Evolutionary conservation across 1,139 yeast species (phyloP).

Genomic region (Hanseniaspora sp.): DNA sequence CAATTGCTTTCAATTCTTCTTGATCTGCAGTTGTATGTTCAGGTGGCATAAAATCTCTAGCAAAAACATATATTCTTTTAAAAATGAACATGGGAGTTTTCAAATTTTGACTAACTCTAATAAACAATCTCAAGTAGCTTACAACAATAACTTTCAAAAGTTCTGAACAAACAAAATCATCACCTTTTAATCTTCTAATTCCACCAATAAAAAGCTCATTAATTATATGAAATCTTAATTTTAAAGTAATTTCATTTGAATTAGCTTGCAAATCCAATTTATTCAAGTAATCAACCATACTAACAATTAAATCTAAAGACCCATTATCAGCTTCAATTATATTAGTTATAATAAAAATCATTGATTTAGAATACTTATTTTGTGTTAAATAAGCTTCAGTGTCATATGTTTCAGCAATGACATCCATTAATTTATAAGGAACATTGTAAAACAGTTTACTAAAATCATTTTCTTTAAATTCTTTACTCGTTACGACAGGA

Average conservation of each 20-base stretch:
- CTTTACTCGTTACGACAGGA: background rate
- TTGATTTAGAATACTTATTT: background rate
- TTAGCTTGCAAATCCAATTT: background rate
- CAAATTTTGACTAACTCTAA: conserved; percentile 32
- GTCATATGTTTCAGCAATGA: background rate
- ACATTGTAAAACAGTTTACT: background rate
- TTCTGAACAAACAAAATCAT: conserved; percentile 35
- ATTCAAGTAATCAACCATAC: conserved; percentile 13
- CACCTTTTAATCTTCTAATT: background rate
- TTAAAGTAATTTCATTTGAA: background rate
- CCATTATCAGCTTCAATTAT: conserved; percentile 4
- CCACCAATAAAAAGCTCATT: conserved; percentile 1
- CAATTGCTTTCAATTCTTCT: conserved; percentile 33
- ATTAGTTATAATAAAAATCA: conserved; percentile 1
- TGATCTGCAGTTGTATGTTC: conserved; percentile 42
- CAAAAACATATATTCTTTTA: conserved; percentile 53
- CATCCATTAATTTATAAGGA: background rate
- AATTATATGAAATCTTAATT: conserved; percentile 3
- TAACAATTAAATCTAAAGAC: conserved; percentile 1
- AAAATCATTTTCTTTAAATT: background rate
- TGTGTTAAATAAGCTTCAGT: background rate
- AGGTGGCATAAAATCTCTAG: conserved; percentile 51
- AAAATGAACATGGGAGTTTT: conserved; percentile 37
- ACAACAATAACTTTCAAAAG: conserved; percentile 58
- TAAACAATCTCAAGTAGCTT: conserved; percentile 42